These are phyloP conservation scores for Arbutus unedo DNA, from an alignment of 148 eudicot species.

Conservation along the genomic window DNA sequence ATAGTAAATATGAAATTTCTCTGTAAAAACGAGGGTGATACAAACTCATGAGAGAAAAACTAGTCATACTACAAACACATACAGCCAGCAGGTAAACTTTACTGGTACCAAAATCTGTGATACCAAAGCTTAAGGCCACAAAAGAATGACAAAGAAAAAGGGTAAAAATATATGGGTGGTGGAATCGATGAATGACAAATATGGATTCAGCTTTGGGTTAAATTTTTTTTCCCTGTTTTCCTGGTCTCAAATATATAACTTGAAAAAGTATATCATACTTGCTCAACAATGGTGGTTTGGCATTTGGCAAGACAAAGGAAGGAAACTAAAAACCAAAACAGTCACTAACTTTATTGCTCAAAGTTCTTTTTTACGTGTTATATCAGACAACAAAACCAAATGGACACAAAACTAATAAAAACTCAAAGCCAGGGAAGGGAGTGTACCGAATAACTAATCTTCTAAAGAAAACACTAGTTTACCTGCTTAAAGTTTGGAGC, in stretches of 20 bases:
- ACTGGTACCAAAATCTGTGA: background rate
- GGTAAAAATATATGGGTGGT: too few relatives aligned
- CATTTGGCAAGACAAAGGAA: background rate
- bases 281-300: background rate
- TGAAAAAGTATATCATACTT: background rate
- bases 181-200: too few relatives aligned
- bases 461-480: background rate
- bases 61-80: slow-evolving; percentile 1
- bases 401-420: background rate
- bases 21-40: background rate
- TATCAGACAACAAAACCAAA: background rate
- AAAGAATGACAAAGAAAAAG: background rate
- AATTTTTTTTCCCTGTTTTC: background rate
- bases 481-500: slow-evolving; percentile 96
- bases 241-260: background rate
- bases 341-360: background rate
- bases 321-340: background rate
- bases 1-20: background rate
- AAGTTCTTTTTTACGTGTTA: background rate
- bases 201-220: background rate
- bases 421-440: background rate
- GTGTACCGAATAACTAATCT: background rate
- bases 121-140: background rate
- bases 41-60: background rate
- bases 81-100: background rate